These are phyloP conservation scores for Linnemannia elongata DNA, from an alignment of 192 early-diverging fungal species.

Conservation along the genomic window DNA sequence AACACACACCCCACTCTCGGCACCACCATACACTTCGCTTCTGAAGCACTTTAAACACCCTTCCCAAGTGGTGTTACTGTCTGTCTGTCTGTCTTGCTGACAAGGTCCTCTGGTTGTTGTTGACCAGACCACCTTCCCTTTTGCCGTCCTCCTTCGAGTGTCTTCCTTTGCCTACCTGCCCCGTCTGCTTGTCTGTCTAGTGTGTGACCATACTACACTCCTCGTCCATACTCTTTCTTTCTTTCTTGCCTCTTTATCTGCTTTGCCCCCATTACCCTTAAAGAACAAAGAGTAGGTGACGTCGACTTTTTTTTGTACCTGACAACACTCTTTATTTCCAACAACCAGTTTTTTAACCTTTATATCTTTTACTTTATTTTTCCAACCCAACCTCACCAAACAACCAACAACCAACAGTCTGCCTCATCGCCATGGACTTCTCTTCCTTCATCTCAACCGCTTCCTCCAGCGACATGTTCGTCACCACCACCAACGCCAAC, in stretches of 20 bases:
- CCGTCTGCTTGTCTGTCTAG: background rate
- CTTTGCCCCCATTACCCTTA: background rate
- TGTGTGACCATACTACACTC: background rate
- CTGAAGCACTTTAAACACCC: background rate
- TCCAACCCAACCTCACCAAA: background rate
- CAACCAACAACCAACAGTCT: constrained; percentile 4
- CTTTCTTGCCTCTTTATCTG: constrained; percentile 2
- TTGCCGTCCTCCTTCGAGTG: constrained; percentile 13
- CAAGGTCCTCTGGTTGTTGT: constrained; percentile 53
- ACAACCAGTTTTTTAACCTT: background rate
- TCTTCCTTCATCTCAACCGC: background rate
- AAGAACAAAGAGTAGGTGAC: constrained; percentile 27
- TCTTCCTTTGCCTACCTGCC: background rate
- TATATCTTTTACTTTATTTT: no score
- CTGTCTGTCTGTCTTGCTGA: constrained; percentile 19
- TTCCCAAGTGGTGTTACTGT: constrained; percentile 14
- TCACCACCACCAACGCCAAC: constrained; percentile 23
- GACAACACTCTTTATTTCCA: background rate
- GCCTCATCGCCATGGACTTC: constrained; percentile 19
- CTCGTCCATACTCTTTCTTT: background rate
- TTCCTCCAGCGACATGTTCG: constrained; percentile 16
- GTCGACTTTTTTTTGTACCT: constrained; percentile 4
- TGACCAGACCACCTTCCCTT: constrained; percentile 34
- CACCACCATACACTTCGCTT: background rate
- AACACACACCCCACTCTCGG: background rate